Base-by-base conservation (phyloP, 352 stramenopile species). In the Phytophthora sp. region DNA sequence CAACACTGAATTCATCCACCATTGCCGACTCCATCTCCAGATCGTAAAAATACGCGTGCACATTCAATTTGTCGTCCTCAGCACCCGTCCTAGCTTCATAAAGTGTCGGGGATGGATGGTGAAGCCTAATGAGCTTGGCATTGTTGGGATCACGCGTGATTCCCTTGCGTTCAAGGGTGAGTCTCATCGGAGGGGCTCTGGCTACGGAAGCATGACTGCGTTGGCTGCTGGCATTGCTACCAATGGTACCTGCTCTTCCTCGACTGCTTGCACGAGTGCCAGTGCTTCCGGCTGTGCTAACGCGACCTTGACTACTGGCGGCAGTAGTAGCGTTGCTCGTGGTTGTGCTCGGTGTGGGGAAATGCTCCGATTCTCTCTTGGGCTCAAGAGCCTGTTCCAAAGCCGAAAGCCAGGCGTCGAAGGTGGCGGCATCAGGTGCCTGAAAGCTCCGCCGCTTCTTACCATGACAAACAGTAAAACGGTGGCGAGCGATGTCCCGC, bases 381-480 rank as follows among this genome's bases (percentile, higher is more conserved):
- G 56, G 49, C n/a, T 61, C 56, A 11, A 72, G 31, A 12, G 50
- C 63, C 18, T 59, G 18, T n/a, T 72, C 50, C 23, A 72, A 18
- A 4, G 63, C 63, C 3, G 43, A 62, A 4, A 56, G 12, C 63
- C 63, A 72, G 34, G 42, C 27, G 6, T 59, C 26, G 15, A 72
- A 63, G 8, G 63, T 72, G 24, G 34, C 63, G 20, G 35, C 42
- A 32, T 72, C 63, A 7, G 49, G 55, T n/a, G 63, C 56, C 34
- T 67, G 63, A 27, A 72, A 72, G 41, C 27, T 54, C 11, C 43
- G 56, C 18, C 63, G 63, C 24, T 72, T 72, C 21, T 58, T 72
- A 18, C 63, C 63, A 20, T 72, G 63, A 1, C 45, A 56, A 26
- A 72, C 56, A 2, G 49, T 67, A 12, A 72, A 72, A 3, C 63